Conservation (phyloP, 2,329 filamentous ascomycete species). For the Apiospora pterosperma region DNA sequence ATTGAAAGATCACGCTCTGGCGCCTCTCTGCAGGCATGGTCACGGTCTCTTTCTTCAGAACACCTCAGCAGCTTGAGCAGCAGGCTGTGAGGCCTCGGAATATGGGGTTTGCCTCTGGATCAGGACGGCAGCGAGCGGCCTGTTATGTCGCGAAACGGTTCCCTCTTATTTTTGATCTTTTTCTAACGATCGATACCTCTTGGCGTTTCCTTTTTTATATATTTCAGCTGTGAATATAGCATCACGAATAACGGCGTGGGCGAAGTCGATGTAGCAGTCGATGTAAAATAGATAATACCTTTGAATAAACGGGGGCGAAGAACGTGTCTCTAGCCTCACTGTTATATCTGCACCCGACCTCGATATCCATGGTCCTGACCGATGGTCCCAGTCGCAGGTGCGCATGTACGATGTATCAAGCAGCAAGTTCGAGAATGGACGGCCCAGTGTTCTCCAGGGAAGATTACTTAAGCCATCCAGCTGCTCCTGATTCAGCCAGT, state of each 20-base stretch:
- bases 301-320: neutral
- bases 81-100: neutral
- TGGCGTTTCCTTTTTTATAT: neutral
- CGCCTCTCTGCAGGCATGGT: neutral
- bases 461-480: neutral
- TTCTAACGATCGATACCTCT: conserved; percentile 6
- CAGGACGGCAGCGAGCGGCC: neutral
- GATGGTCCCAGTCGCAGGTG: too few relatives aligned
- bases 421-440: too few relatives aligned
- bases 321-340: neutral
- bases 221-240: neutral
- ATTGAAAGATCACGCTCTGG: neutral
- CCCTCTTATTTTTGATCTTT: neutral
- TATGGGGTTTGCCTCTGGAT: neutral
- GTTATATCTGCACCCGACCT: neutral
- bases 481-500: neutral
- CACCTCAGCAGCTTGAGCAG: neutral
- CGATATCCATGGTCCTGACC: neutral
- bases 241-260: neutral
- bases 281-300: conserved; percentile 2
- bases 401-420: too few relatives aligned
- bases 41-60: neutral
- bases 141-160: neutral
- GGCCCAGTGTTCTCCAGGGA: too few relatives aligned
- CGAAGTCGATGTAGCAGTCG: conserved; percentile 2